Evolutionary conservation across 805 yeast species (phyloP), one percentile per base, ranked within the genome.

Genomic region (Cyberlindnera galapagoensis): DNA sequence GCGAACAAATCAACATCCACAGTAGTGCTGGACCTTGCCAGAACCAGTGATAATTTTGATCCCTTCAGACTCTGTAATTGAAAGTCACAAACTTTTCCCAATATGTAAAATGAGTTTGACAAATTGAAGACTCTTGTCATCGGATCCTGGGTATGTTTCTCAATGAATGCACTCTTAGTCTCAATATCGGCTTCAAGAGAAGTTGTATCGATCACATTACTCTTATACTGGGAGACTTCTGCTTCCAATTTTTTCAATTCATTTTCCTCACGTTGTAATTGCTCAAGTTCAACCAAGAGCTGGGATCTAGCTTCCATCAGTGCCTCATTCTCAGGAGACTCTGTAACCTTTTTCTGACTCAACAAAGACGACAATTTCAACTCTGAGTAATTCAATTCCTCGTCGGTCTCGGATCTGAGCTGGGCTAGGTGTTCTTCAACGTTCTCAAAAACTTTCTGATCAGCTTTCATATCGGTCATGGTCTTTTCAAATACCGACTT

Each of bases 91-190:
- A 43, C 20, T 1, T 31, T 22, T 21, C 46, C 46, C 8, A 46
- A 23, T 4, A 21, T 17, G 2, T 43, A 35, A 13, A 44, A 38
- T 2, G 33, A n/a, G 18, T 27, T 28, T 5, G 42, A 9, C 12
- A 36, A 31, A 11, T 9, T 21, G 12, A 25, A 27, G 31, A 49
- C 27, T 30, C 49, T 38, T 4, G 30, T 21, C 5, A 28, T 8
- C 17, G 51, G 51, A 18, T 49, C 49, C 22, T 45, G 46, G n/a
- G 37, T 36, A 17, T 44, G 44, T 30, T 40, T 40, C 24, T 41
- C 40, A 7, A 48, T 20, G 21, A 18, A 38, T 7, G 23, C 14
- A 13, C 31, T 18, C 30, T 46, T 46, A 4, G 12, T 24, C 5
- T 21, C 25, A 8, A 49, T 36, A 13, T 44, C 51, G 9, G 33